Conservation (phyloP, 2,329 filamentous ascomycete species). For the Colletotrichum tropicicola region DNA sequence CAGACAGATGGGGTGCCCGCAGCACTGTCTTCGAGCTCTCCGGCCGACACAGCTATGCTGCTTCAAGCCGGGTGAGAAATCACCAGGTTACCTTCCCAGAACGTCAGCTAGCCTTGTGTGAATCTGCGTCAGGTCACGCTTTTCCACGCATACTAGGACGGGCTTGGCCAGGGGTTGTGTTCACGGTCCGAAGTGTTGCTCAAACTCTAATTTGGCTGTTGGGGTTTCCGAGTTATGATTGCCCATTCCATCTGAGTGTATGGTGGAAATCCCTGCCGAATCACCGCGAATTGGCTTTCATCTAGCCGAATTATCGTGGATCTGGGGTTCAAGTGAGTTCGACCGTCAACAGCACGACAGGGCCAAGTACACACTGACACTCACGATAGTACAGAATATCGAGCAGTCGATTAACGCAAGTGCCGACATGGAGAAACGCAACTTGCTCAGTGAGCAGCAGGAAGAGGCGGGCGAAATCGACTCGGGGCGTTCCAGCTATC, state of each 20-base stretch:
- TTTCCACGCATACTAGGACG: neutral
- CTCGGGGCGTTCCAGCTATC: neutral
- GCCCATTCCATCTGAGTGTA: neutral
- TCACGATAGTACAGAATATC: neutral
- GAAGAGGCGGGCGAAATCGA: neutral
- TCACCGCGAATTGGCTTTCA: neutral
- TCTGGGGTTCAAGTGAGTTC: neutral
- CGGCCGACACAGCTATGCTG: no score
- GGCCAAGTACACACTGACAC: neutral
- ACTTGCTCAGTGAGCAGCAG: neutral
- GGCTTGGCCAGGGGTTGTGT: neutral
- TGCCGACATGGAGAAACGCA: conserved; percentile 4
- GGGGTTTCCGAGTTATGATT: neutral
- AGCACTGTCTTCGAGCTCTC: no score
- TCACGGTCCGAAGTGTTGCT: neutral
- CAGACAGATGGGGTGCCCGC: no score
- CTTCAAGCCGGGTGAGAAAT: neutral
- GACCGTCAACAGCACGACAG: neutral
- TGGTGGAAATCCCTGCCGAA: neutral
- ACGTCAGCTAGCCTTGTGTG: neutral
- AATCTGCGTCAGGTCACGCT: neutral
- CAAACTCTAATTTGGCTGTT: neutral
- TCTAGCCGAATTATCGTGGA: neutral
- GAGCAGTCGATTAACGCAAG: neutral
- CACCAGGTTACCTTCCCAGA: neutral